Evolutionary conservation across 2,329 filamentous ascomycete genomes (phyloP).

Genomic region (Arthrinium phaeospermum): DNA sequence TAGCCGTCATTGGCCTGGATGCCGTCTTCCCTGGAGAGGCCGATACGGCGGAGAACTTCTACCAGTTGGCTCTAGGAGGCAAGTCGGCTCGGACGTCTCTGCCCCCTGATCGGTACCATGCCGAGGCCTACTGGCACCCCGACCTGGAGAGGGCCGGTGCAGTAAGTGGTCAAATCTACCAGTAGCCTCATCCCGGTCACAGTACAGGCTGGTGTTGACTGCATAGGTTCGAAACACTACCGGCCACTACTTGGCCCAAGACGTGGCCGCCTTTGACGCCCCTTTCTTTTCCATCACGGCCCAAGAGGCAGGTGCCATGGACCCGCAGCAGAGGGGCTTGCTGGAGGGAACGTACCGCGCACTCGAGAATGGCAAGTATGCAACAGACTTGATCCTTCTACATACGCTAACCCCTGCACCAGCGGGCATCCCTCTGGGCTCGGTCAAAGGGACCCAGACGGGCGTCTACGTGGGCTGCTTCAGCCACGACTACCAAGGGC

Average conservation of each 20-base stretch:
- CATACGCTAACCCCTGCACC: neutral
- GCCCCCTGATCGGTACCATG: slow-evolving; percentile 37
- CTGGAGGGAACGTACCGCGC: slow-evolving; percentile 16
- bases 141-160: slow-evolving; percentile 35
- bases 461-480: slow-evolving; percentile 22
- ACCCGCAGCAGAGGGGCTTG: slow-evolving; percentile 63
- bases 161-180: slow-evolving; percentile 25
- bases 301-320: slow-evolving; percentile 35
- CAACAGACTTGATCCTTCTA: too few relatives aligned
- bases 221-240: too few relatives aligned
- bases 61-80: slow-evolving; percentile 35
- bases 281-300: slow-evolving; percentile 24
- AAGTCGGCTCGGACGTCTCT: slow-evolving; percentile 35
- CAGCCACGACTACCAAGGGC: slow-evolving; percentile 4
- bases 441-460: slow-evolving; percentile 18
- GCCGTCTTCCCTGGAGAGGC: slow-evolving; percentile 36
- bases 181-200: too few relatives aligned
- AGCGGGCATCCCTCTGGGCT: slow-evolving; percentile 24
- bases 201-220: too few relatives aligned
- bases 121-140: slow-evolving; percentile 39
- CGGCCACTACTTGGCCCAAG: too few relatives aligned
- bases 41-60: slow-evolving; percentile 35
- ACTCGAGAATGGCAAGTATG: slow-evolving; percentile 27
- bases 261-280: slow-evolving; percentile 22
- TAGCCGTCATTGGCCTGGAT: slow-evolving; percentile 35